Evolutionary conservation across 352 stramenopile species (phyloP), one percentile per base, ranked within the genome.

Genomic region (Globisporangium abappressorium): DNA sequence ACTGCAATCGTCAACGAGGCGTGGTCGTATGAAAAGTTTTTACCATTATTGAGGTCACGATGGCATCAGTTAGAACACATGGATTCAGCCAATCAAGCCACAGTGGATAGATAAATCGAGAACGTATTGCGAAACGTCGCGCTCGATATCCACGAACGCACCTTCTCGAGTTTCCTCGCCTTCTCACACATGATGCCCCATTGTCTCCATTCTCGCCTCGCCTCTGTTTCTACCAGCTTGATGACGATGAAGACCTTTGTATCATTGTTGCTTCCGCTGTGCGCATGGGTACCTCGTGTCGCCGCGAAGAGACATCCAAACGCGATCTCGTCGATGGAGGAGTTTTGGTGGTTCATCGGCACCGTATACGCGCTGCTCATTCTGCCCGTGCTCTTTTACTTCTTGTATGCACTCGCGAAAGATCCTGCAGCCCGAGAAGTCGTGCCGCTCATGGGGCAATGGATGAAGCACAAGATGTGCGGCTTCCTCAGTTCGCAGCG

Each of bases 311-410:
- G 63, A 43, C 66, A 57, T 73, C 76, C 51, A 3, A 65, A 43
- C 51, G 57, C 65, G 57, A 67, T 83, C 11, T 73, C 71, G 12
- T 83, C 76, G 46, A 68, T 81, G 63, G 74, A 81, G 28, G 76
- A 83, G 68, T 79, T 83, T 55, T 81, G 76, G 76, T 67, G 57
- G 49, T 79, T 83, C 64, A 70, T 83, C 63, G 67, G 58, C 47
- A 61, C 73, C 22, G 69, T 83, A 26, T 78, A 81, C 64, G 70
- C 64, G 28, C 64, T 75, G 47, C 64, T 83, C 46, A 38, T 83
- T n/a, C 38, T 81, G 26, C 76, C 76, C n/a, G 70, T 83, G 33
- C 46, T 81, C 47, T n/a, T 65, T 34, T 79, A 69, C 34, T 78
- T 79, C 30, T 22, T 79, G 41, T 78, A 74, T 47, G 34, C 64